Evolutionary conservation across 2,329 filamentous ascomycete species (phyloP).

Genomic region (Diaporthe caulivora): DNA sequence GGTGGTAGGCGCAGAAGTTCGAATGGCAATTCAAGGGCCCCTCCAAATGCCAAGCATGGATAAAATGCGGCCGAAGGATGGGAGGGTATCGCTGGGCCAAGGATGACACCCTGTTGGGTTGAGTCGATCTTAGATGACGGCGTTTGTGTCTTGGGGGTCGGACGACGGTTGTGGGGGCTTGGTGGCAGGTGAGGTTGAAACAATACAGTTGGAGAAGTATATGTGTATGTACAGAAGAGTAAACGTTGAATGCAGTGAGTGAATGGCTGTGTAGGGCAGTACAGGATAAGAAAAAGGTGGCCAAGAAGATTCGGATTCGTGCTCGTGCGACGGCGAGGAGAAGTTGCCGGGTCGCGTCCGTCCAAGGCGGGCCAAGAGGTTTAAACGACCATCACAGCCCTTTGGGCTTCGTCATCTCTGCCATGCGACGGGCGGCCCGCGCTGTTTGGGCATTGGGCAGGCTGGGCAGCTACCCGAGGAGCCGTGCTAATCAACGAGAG

Average conservation of each 20-base stretch:
- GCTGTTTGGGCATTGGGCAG: constrained; percentile 34
- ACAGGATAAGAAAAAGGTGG: neutral
- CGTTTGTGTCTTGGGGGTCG: neutral
- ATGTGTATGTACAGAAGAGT: constrained; percentile 13
- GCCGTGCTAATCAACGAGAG: constrained; percentile 22
- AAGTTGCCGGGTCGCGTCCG: neutral
- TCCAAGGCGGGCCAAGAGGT: constrained; percentile 27
- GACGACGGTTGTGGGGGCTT: neutral
- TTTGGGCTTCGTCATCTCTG: constrained; percentile 36
- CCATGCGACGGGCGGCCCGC: constrained; percentile 15
- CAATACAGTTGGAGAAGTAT: constrained; percentile 5
- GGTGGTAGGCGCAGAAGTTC: constrained; percentile 15
- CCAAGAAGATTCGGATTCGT: constrained; percentile 1
- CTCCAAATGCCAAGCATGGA: constrained; percentile 35
- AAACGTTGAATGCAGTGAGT: neutral
- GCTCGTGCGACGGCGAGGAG: neutral
- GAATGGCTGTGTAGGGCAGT: neutral
- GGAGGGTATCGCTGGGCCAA: neutral
- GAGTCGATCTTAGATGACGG: constrained; percentile 14
- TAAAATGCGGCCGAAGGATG: constrained; percentile 25
- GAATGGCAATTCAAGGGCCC: constrained; percentile 17
- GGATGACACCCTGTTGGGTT: constrained; percentile 28
- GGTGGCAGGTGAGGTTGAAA: neutral
- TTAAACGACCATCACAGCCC: constrained; percentile 25
- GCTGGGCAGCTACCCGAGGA: constrained; percentile 29